Conservation (phyloP, 2,329 filamentous ascomycete species). For the Colletotrichum sp. region DNA sequence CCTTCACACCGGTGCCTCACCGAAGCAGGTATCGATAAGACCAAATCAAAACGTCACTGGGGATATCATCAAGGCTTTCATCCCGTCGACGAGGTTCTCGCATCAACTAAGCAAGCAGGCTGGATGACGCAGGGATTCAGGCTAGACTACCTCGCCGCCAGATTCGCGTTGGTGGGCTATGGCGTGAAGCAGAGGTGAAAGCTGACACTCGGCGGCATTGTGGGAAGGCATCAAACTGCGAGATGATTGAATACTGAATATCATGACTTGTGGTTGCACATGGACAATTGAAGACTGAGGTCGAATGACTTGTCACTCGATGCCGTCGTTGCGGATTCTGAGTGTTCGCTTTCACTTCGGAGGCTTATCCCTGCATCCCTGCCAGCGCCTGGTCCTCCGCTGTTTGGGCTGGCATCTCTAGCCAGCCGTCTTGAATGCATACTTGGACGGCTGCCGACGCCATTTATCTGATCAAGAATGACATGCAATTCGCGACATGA, state of each 20-base stretch:
- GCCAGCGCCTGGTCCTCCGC: background rate
- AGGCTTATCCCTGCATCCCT: conserved; percentile 13
- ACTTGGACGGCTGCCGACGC: background rate
- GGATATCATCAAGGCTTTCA: background rate
- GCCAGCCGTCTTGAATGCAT: background rate
- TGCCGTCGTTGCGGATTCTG: background rate
- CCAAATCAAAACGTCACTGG: background rate
- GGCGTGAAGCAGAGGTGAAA: background rate
- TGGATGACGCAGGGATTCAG: background rate
- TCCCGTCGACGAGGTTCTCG: background rate
- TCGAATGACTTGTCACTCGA: conserved; percentile 1
- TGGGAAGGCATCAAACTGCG: background rate
- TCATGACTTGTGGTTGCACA: background rate
- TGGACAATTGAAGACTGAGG: background rate
- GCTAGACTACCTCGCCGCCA: background rate
- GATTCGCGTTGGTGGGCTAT: background rate
- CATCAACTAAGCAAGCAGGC: background rate
- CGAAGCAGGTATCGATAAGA: background rate
- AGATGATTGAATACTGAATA: background rate
- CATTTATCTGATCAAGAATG: background rate
- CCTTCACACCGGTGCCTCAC: background rate
- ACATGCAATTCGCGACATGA: background rate
- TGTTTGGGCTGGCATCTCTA: background rate
- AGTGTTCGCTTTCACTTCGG: conserved; percentile 2
- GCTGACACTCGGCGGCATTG: background rate